A percentile compares a stretch with the other conserved stretches of the same genome.
Conservation (phyloP, 108 stramenopile species). For the Stephanodiscus minutulus region DNA sequence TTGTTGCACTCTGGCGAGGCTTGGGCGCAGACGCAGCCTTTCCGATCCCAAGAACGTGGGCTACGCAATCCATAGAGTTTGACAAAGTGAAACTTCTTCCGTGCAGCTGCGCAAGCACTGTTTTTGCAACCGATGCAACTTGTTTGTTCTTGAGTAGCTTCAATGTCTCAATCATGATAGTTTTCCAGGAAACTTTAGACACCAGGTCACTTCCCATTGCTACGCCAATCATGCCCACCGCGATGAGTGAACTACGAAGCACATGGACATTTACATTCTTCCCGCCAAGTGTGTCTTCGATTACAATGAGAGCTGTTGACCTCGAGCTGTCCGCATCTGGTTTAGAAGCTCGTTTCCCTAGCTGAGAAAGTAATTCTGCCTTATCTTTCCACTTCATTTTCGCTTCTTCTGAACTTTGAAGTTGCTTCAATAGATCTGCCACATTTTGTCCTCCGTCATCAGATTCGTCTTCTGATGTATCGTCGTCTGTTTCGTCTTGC, state of each 20-base stretch:
- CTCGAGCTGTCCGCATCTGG: slow-evolving; percentile 33
- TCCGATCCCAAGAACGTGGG: slow-evolving; percentile 58
- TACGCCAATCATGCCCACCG: slow-evolving; percentile 58
- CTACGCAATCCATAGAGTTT: slow-evolving; percentile 47
- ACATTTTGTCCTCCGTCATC: slow-evolving; percentile 31
- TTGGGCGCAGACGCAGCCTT: slow-evolving; percentile 31
- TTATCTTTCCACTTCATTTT: slow-evolving; percentile 66
- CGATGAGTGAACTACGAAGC: slow-evolving; percentile 53
- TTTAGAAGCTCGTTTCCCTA: slow-evolving; percentile 49
- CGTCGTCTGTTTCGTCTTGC: slow-evolving; percentile 45
- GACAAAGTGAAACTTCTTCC: slow-evolving; percentile 54
- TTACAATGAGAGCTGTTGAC: slow-evolving; percentile 37
- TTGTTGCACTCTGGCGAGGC: slow-evolving; percentile 25
- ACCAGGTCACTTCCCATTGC: slow-evolving; percentile 50
- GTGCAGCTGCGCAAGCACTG: slow-evolving; percentile 51
- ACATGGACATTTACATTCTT: slow-evolving; percentile 67
- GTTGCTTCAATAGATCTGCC: slow-evolving; percentile 52
- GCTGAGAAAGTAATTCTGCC: slow-evolving; percentile 55
- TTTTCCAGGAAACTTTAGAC: slow-evolving; percentile 48
- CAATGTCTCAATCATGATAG: slow-evolving; percentile 60
- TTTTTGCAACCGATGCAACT: slow-evolving; percentile 50
- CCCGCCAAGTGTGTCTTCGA: slow-evolving; percentile 56
- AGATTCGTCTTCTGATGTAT: slow-evolving; percentile 20
- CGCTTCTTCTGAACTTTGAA: slow-evolving; percentile 44
- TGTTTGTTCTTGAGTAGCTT: slow-evolving; percentile 63